A percentile compares a stretch with the other conserved stretches of the same genome.
phyloP scores from a whole-genome alignment of 305 asterid species.

The Caryopteris hybrid region DNA sequence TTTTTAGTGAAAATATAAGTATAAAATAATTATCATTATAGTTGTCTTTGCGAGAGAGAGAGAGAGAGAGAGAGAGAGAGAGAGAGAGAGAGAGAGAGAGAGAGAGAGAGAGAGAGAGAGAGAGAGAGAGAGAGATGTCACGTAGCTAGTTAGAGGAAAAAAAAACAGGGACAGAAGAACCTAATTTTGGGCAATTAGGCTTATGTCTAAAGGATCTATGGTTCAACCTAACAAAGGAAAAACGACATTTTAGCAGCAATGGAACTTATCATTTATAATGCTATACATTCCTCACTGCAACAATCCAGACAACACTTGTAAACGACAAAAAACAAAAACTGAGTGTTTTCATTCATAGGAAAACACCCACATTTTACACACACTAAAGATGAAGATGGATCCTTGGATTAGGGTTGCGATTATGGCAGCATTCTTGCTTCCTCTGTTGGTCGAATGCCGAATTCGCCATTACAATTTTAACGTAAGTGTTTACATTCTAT shows the following conservation, averaged over 20 bases:
- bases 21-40: too few relatives aligned
- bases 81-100: too few relatives aligned
- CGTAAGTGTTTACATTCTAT: conserved; percentile 33
- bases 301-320: too few relatives aligned
- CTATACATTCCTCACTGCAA: background rate
- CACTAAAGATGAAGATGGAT: conserved; percentile 11
- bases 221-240: conserved; percentile 39
- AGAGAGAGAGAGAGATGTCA: too few relatives aligned
- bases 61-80: too few relatives aligned
- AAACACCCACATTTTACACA: background rate
- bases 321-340: too few relatives aligned
- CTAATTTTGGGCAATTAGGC: background rate
- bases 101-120: too few relatives aligned
- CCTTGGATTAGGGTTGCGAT: conserved; percentile 27
- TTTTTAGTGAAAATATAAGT: too few relatives aligned
- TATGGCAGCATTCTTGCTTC: conserved; percentile 34
- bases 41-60: too few relatives aligned
- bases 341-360: too few relatives aligned
- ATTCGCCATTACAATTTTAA: conserved; percentile 78
- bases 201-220: conserved; percentile 25
- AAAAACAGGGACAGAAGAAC: too few relatives aligned
- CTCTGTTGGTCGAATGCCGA: conserved; percentile 43
- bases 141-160: too few relatives aligned
- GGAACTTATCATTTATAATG: background rate
- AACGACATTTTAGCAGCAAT: conserved; percentile 29